Base-by-base conservation (phyloP, 2,329 filamentous ascomycete species). In the Xylariaceae sp. region DNA sequence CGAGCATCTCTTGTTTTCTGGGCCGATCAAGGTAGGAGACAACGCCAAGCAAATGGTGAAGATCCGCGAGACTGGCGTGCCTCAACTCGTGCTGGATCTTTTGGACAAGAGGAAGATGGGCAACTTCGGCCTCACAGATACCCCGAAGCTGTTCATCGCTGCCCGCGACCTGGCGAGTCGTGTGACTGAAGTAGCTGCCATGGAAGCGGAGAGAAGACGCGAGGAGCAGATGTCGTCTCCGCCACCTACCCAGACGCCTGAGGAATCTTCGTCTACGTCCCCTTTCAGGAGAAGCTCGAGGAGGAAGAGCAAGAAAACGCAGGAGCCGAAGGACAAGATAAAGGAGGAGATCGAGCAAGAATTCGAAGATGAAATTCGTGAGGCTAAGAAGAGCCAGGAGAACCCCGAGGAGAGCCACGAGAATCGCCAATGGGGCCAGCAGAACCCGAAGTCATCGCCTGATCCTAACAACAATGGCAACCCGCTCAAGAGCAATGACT, bases 401-500 rank as follows among this genome's bases (percentile, higher is more conserved):
- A 53, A 42, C 3, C 58, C 59, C 17, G 13, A 57, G 57, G 71
- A 74, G 18, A 35, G 15, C 0, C 55, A 59, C 0, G 44, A 50
- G 23, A 49, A 57, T 44, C 60, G 63, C 35, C 48, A n/a, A 1
- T 47, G 62, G 2, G 63, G 62, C 17, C 53, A 59, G 39, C 51
- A 64, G n/a, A 62, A 61, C 75, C 64, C 65, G 2, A 69, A 68
- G 15, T 49, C 58, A 17, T 59, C 56, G 6, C 64, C 64, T 7
- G 61, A 64, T 42, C 60, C 62, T 3, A 61, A 58, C 17, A 42
- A 50, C 30, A 30, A 30, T 30, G 23, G 23, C 23, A 64, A 59
- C 42, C 65, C 66, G 3, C 23, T 64, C n/a, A 67, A 56, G 50
- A 53, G 61, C 15, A 69, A 66, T 50, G 71, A 72, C 58, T 72